phyloP scores from a whole-genome alignment of 345 rosid genomes.

The Gossypium turneri region DNA sequence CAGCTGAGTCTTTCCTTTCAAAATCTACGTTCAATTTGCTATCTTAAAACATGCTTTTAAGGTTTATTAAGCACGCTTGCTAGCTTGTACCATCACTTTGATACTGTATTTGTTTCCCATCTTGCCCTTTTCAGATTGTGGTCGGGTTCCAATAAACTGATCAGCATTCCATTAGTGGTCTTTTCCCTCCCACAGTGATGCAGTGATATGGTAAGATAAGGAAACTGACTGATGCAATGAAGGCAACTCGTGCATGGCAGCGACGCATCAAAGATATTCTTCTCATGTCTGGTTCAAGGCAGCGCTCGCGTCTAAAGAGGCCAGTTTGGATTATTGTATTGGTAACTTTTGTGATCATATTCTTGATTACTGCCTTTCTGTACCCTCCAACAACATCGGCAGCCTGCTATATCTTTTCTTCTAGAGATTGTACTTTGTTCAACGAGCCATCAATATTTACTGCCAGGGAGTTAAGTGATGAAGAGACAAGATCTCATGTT shows the following conservation, averaged over 20 bases:
- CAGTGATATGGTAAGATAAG: background rate
- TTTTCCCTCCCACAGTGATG: slow-evolving; percentile 11
- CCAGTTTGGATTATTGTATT: slow-evolving; percentile 50
- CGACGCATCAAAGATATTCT: slow-evolving; percentile 19
- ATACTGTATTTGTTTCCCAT: slow-evolving; percentile 3
- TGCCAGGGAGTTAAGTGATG: slow-evolving; percentile 46
- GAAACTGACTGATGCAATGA: slow-evolving; percentile 22
- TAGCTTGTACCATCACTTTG: background rate
- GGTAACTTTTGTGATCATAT: slow-evolving; percentile 36
- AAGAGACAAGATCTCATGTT: slow-evolving; percentile 49
- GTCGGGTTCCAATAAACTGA: background rate
- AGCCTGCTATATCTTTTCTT: slow-evolving; percentile 45
- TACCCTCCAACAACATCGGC: slow-evolving; percentile 37
- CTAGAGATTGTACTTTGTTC: slow-evolving; percentile 36
- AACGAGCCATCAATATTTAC: slow-evolving; percentile 26
- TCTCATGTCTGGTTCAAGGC: slow-evolving; percentile 47
- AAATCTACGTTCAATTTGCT: background rate
- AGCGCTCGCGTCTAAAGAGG: slow-evolving; percentile 45
- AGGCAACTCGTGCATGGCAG: slow-evolving; percentile 27
- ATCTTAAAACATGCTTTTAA: background rate
- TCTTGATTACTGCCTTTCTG: slow-evolving; percentile 38
- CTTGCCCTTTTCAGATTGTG: slow-evolving; percentile 12
- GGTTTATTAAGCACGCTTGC: background rate
- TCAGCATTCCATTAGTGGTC: slow-evolving; percentile 3
- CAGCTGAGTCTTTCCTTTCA: background rate